These are phyloP conservation scores for Pythium plurisporium DNA, from an alignment of 352 stramenopile genomes.

Conservation along the genomic window DNA sequence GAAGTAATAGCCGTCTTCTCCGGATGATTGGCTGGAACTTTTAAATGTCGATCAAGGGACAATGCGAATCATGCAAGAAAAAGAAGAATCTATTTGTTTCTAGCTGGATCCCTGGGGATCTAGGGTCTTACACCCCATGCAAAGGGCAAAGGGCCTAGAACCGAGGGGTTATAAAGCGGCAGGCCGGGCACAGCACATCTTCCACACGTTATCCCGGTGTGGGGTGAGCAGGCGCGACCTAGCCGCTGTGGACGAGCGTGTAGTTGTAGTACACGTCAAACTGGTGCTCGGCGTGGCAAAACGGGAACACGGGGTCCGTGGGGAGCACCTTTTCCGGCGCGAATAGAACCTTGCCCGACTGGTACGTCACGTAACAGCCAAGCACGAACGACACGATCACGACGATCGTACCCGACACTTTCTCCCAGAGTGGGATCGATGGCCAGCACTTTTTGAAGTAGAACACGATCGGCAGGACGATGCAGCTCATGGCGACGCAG, in stretches of 20 bases:
- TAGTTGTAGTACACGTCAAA: constrained; percentile 25
- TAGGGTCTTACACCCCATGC: too few species aligned
- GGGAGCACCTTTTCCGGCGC: constrained; percentile 20
- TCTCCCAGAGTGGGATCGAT: constrained; percentile 36
- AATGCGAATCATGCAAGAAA: too few species aligned
- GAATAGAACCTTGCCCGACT: constrained; percentile 48
- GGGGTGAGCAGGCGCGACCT: too few species aligned
- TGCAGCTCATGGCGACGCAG: constrained; percentile 46
- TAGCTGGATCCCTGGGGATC: too few species aligned
- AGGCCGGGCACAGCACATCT: too few species aligned
- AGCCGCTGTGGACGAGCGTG: background rate
- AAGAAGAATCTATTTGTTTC: too few species aligned
- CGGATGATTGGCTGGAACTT: too few species aligned
- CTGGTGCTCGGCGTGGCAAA: constrained; percentile 22
- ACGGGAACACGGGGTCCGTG: constrained; percentile 17
- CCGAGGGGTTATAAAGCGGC: too few species aligned
- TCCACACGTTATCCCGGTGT: too few species aligned
- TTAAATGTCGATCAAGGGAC: too few species aligned
- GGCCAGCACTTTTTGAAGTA: constrained; percentile 30
- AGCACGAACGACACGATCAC: constrained; percentile 37
- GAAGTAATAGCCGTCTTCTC: too few species aligned
- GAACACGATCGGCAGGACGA: constrained; percentile 60
- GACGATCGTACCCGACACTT: constrained; percentile 28
- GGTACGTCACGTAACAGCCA: constrained; percentile 49
- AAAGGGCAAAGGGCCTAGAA: too few species aligned